These are phyloP conservation scores for Sarocladiaceae sp. DNA, from an alignment of 2,329 filamentous ascomycete genomes.

Conservation along the genomic window DNA sequence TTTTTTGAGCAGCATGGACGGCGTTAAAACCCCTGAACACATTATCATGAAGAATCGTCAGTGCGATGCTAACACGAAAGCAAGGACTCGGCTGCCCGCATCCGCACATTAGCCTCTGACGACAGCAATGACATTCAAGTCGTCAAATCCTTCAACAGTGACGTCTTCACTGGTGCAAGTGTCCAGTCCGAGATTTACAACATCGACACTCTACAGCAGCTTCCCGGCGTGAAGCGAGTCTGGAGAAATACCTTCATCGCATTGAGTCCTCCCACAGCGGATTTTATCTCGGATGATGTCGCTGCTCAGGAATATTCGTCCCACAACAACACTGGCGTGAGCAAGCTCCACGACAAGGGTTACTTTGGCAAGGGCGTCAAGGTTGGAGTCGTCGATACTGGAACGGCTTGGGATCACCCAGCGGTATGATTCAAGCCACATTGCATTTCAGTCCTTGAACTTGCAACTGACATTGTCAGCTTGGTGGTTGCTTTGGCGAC, in stretches of 20 bases:
- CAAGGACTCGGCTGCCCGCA: not conserved
- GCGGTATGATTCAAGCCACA: constrained; percentile 8
- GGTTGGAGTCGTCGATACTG: constrained; percentile 22
- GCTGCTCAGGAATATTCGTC: constrained; percentile 16
- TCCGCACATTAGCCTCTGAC: constrained; percentile 6
- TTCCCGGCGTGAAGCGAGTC: constrained; percentile 18
- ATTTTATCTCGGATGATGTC: not conserved
- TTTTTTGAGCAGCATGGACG: too few relatives aligned
- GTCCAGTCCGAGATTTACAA: constrained; percentile 15
- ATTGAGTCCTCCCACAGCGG: not conserved
- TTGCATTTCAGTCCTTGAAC: not conserved
- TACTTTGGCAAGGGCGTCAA: constrained; percentile 19
- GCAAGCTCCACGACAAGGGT: constrained; percentile 19
- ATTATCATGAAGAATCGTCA: too few relatives aligned
- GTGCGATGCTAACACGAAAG: too few relatives aligned
- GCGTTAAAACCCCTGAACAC: too few relatives aligned
- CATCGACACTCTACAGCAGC: constrained; percentile 14
- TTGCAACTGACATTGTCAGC: constrained; percentile 10
- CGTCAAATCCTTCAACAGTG: constrained; percentile 12
- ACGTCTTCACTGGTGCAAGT: constrained; percentile 19
- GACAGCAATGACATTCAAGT: constrained; percentile 10
- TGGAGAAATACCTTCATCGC: constrained; percentile 15
- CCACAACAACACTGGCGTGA: constrained; percentile 20
- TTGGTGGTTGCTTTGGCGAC: constrained; percentile 20
- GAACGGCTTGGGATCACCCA: constrained; percentile 19